Evolutionary conservation across 164 flowering plant species (phyloP).

Genomic region (Chimonanthus salicifolius): DNA sequence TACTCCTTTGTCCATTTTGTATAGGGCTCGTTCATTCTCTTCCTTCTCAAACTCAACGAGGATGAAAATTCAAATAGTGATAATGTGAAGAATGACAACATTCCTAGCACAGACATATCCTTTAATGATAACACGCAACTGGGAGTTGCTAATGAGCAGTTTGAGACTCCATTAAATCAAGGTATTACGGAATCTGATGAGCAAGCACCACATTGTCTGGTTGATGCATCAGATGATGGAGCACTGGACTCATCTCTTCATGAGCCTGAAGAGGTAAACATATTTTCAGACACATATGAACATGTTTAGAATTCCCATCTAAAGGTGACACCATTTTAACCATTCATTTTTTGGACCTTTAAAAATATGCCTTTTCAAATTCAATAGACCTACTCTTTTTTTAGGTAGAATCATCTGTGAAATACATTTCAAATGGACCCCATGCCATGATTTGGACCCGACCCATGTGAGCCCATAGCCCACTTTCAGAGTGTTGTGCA

Average conservation of each 20-base stretch:
- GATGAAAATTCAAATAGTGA: slow-evolving; percentile 31
- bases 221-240: slow-evolving; percentile 11
- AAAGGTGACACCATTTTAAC: too few species aligned
- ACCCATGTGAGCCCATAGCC: too few species aligned
- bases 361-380: too few species aligned
- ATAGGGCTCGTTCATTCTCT: slow-evolving; percentile 62
- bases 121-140: slow-evolving; percentile 23
- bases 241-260: neutral
- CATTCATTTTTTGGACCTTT: too few species aligned
- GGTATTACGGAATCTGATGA: slow-evolving; percentile 12
- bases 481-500: too few species aligned
- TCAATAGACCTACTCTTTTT: too few species aligned
- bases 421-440: too few species aligned
- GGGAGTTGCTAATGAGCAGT: slow-evolving; percentile 4
- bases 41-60: slow-evolving; percentile 53
- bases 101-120: slow-evolving; percentile 31
- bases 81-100: slow-evolving; percentile 29
- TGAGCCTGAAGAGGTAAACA: neutral
- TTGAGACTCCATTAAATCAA: slow-evolving; percentile 23
- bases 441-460: too few species aligned
- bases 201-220: slow-evolving; percentile 7
- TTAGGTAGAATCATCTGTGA: too few species aligned
- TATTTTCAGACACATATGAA: neutral
- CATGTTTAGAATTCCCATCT: too few species aligned
- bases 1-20: slow-evolving; percentile 7